phyloP scores from a whole-genome alignment of 2,329 filamentous ascomycete species.

The Neonectria neomacrospora region DNA sequence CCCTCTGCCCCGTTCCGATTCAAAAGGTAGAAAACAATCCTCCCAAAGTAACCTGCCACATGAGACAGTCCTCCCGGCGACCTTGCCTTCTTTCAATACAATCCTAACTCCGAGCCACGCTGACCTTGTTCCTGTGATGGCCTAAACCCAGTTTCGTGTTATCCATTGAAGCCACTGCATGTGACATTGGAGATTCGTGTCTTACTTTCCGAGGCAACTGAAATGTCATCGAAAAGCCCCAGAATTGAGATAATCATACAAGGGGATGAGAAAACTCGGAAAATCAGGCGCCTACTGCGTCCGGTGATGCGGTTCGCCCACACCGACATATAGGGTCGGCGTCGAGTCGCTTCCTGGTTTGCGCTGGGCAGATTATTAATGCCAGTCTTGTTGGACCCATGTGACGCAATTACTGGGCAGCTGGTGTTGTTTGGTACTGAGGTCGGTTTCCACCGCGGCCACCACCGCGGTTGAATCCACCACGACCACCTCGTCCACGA shows the following conservation, averaged over 20 bases:
- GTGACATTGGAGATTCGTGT: conserved; percentile 27
- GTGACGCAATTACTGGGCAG: conserved; percentile 39
- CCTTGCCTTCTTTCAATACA: conserved; percentile 39
- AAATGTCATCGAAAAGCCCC: conserved; percentile 39
- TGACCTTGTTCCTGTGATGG: conserved; percentile 32
- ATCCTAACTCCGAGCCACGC: conserved; percentile 43
- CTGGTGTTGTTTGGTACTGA: conserved; percentile 46
- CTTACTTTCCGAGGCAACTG: conserved; percentile 27
- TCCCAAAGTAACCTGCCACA: conserved; percentile 32
- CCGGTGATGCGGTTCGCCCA: conserved; percentile 19
- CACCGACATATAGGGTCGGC: conserved; percentile 10
- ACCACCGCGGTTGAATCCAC: conserved; percentile 55
- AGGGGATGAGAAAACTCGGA: conserved; percentile 33
- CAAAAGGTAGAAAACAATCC: conserved; percentile 41
- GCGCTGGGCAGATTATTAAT: conserved; percentile 6
- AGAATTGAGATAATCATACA: conserved; percentile 48
- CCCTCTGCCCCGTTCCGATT: conserved; percentile 39
- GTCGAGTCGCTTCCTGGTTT: conserved; percentile 12
- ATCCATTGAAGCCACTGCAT: conserved; percentile 30
- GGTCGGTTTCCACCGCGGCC: conserved; percentile 53
- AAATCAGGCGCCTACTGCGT: conserved; percentile 23
- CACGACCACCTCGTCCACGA: conserved; percentile 64
- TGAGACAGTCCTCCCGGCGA: conserved; percentile 28
- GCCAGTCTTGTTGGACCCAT: not conserved
- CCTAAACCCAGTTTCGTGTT: conserved; percentile 29